A percentile compares a stretch with the other conserved stretches of the same genome.
phyloP scores from a whole-genome alignment of 2,329 filamentous ascomycete genomes.

The Clonostachys rhizophaga region DNA sequence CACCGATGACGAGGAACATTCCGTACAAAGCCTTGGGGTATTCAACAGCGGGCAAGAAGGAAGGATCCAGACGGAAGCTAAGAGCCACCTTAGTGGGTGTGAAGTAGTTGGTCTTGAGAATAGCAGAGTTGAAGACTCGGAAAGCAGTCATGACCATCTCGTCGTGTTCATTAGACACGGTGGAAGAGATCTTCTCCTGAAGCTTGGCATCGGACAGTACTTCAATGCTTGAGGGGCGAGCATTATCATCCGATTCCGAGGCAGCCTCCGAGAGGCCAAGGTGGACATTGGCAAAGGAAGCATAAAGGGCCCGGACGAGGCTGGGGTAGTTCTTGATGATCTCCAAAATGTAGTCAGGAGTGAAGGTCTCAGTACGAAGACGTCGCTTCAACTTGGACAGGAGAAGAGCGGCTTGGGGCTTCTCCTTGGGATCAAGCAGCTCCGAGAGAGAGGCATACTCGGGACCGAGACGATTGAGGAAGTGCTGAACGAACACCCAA shows the following conservation, averaged over 20 bases:
- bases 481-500: conserved; percentile 97
- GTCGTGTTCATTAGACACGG: conserved; percentile 89
- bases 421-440: conserved; percentile 76
- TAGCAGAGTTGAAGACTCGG: conserved; percentile 87
- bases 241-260: conserved; percentile 47
- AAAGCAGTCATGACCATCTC: conserved; percentile 98
- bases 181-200: conserved; percentile 69
- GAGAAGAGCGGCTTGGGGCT: conserved; percentile 72
- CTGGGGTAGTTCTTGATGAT: conserved; percentile 90
- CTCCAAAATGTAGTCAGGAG: conserved; percentile 94
- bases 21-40: conserved; percentile 93
- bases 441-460: conserved; percentile 87
- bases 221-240: conserved; percentile 54
- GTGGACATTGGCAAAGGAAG: conserved; percentile 87
- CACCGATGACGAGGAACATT: conserved; percentile 98
- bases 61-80: conserved; percentile 88
- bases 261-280: conserved; percentile 41
- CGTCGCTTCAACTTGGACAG: conserved; percentile 92
- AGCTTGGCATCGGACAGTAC: conserved; percentile 73
- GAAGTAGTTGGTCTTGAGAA: conserved; percentile 96
- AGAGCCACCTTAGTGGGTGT: conserved; percentile 97
- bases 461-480: conserved; percentile 88
- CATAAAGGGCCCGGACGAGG: conserved; percentile 81
- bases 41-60: conserved; percentile 84
- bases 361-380: conserved; percentile 94